phyloP scores from a whole-genome alignment of 306 rosid species.

The Lathyrus tuberosus region DNA sequence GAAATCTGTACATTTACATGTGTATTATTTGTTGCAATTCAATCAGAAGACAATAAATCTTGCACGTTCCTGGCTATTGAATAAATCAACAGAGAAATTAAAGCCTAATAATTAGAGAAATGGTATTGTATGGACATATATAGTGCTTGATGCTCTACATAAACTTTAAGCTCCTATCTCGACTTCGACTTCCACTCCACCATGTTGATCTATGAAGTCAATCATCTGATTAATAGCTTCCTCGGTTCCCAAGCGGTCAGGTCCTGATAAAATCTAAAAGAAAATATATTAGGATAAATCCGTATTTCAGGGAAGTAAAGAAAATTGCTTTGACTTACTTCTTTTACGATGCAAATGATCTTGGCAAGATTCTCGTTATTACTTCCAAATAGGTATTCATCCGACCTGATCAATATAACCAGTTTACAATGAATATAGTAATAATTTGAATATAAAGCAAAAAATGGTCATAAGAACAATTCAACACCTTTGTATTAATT shows the following conservation, averaged over 20 bases:
- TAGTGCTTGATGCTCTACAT: conserved; percentile 5
- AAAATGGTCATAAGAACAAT: not conserved
- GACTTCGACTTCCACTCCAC: not conserved
- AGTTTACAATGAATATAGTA: not conserved
- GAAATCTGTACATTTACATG: not conserved
- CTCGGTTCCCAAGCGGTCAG: conserved; percentile 20
- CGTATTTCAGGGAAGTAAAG: not conserved
- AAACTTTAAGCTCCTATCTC: not conserved
- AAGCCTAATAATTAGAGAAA: conserved; percentile 9
- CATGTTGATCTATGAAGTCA: not conserved
- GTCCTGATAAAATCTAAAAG: conserved; percentile 32
- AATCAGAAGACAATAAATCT: not conserved
- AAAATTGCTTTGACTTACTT: conserved; percentile 27
- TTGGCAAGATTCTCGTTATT: conserved; percentile 25
- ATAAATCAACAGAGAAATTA: not conserved
- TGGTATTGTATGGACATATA: not conserved
- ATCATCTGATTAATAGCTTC: conserved; percentile 26
- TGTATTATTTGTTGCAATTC: conserved; percentile 18
- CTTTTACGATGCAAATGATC: not conserved
- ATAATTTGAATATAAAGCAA: conserved; percentile 19
- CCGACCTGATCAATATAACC: conserved; percentile 27
- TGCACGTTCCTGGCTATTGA: not conserved
- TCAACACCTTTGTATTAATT: conserved; percentile 29
- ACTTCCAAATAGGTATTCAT: conserved; percentile 38
- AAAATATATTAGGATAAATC: not conserved